These are phyloP conservation scores for Paramyrothecium roridum DNA, from an alignment of 2,329 filamentous ascomycete genomes.

Conservation along the genomic window DNA sequence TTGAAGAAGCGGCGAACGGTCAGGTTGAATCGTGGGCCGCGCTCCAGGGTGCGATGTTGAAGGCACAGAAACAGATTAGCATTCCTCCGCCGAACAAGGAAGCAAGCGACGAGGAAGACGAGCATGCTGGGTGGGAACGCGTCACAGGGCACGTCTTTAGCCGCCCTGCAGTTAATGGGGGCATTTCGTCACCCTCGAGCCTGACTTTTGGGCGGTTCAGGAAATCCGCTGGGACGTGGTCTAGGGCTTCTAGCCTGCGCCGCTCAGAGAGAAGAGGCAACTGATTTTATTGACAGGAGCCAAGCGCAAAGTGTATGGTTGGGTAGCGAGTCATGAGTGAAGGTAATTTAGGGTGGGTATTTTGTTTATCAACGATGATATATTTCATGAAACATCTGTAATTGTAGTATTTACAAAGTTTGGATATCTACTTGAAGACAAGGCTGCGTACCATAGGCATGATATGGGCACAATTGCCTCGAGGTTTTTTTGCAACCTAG, in stretches of 20 bases:
- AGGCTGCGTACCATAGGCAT: too few relatives aligned
- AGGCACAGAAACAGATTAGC: conserved; percentile 18
- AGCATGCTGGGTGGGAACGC: conserved; percentile 22
- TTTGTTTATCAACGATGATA: too few relatives aligned
- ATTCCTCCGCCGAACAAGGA: conserved; percentile 25
- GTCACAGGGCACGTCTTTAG: conserved; percentile 4
- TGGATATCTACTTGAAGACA: too few relatives aligned
- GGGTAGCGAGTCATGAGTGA: background rate
- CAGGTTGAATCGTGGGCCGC: conserved; percentile 61
- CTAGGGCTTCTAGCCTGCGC: conserved; percentile 38
- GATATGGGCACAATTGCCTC: too few relatives aligned
- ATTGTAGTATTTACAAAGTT: too few relatives aligned
- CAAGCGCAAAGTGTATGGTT: background rate
- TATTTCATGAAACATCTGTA: too few relatives aligned
- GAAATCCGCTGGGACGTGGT: conserved; percentile 45
- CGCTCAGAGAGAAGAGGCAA: conserved; percentile 21
- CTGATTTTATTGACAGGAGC: background rate
- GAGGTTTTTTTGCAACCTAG: background rate
- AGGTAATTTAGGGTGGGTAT: too few relatives aligned
- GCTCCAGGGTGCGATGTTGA: conserved; percentile 32
- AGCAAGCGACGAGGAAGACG: conserved; percentile 22
- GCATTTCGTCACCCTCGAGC: conserved; percentile 28
- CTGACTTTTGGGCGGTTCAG: conserved; percentile 49
- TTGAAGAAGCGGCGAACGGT: conserved; percentile 52
- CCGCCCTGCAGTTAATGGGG: background rate